Conservation (phyloP, 805 yeast genomes). For the Yamadazyma takamatsuzukensis region DNA sequence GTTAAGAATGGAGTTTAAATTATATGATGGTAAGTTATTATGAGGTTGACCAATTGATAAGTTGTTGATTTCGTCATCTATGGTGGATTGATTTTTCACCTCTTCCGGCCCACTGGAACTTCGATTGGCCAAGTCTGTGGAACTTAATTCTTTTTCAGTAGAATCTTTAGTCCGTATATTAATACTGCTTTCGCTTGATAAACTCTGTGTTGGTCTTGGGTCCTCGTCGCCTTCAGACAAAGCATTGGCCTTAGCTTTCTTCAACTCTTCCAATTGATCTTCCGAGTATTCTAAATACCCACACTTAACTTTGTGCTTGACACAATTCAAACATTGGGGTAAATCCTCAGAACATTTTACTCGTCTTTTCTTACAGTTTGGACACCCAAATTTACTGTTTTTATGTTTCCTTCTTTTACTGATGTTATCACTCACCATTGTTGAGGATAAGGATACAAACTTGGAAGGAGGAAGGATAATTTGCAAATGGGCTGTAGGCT, state of each 20-base stretch:
- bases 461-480: no score
- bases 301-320: slow-evolving; percentile 37
- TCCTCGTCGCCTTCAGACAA: slow-evolving; percentile 3
- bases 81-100: neutral
- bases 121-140: no score
- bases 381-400: slow-evolving; percentile 44
- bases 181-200: no score
- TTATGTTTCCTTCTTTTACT: slow-evolving; percentile 25
- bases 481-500: no score
- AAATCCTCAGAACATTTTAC: slow-evolving; percentile 46
- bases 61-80: slow-evolving; percentile 13
- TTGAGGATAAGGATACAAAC: no score
- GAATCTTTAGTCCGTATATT: no score
- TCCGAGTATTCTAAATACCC: slow-evolving; percentile 34
- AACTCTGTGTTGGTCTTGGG: no score
- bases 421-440: neutral
- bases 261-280: slow-evolving; percentile 28
- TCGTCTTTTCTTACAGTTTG: slow-evolving; percentile 46
- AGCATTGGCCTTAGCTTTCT: slow-evolving; percentile 13
- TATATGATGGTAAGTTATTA: neutral
- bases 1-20: slow-evolving; percentile 11
- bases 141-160: no score
- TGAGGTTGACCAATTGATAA: slow-evolving; percentile 10
- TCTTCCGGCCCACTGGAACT: no score
- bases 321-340: slow-evolving; percentile 37